Base-by-base conservation (phyloP, 257 asterid species). In the Gentiana straminea region DNA sequence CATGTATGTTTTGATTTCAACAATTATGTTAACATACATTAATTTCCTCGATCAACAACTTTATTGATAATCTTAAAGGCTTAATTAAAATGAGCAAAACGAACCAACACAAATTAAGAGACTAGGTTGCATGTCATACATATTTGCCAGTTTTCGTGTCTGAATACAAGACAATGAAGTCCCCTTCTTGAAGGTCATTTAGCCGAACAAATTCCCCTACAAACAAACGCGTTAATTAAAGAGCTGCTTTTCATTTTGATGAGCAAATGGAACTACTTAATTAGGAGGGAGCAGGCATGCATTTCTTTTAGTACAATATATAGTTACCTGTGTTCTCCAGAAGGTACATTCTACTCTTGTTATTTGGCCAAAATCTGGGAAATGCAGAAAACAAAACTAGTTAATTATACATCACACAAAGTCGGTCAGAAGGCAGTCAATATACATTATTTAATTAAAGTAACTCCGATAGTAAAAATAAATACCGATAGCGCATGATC, bases 301-400 rank as follows among this genome's bases (percentile, higher is more conserved):
- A 24, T 24, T 24, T 24, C 24, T 24, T 24, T 24, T 24, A 24
- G 24, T 24, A 24, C 24, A 11, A 24, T 24, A 24, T 24, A 24
- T 24, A 24, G 24, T 39, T 64, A 89, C 94, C 94, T 38, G 94
- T 81, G 73, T 89, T 89, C 69, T 86, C 97, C 53, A 89, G 90
- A 60, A 89, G 88, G 77, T 89, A 89, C 97, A 89, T 89, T 64
- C 94, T 73, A 67, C 97, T 89, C 62, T 86, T 89, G 87, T 89
- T 89, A 55, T 89, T 89, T 15, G 93, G 89, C 93, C 81, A 76
- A 45, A 62, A 76, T 36, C 81, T 76, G 46, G 1, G 24, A 24
- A 24, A 24, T 24, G 24, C 24, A 24, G 24, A 24, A 24, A 24
- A 24, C 24, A 24, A 35, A 13, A 35, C 46, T 1, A 10, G 46